A percentile compares a stretch with the other conserved stretches of the same genome.
Evolutionary conservation across 495 filamentous ascomycete species (phyloP).

Genomic region (Daldinia vernicosa): DNA sequence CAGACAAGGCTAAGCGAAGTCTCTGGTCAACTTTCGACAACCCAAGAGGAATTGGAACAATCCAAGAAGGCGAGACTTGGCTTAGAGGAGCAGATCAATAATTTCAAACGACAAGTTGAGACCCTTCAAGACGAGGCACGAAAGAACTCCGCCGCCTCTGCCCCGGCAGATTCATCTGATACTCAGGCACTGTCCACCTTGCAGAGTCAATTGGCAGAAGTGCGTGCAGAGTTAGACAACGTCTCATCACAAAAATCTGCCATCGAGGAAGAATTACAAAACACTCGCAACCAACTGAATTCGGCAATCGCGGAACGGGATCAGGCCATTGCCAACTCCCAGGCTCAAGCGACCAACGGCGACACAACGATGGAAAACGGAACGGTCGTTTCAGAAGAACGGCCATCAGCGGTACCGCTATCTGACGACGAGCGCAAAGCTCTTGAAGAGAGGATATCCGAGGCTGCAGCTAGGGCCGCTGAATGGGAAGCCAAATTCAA

Average conservation of each 20-base stretch:
- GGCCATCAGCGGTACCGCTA: conserved; percentile 42
- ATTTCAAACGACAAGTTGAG: conserved; percentile 48
- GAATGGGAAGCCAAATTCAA: conserved; percentile 65
- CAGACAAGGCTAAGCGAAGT: conserved; percentile 47
- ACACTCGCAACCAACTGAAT: conserved; percentile 54
- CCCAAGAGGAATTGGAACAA: conserved; percentile 50
- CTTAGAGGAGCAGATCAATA: conserved; percentile 51
- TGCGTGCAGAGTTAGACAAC: conserved; percentile 52
- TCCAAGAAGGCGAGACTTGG: conserved; percentile 49
- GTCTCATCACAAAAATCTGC: conserved; percentile 51
- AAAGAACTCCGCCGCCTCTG: conserved; percentile 28
- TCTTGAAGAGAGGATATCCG: conserved; percentile 58
- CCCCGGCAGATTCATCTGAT: conserved; percentile 26
- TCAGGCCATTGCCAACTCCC: conserved; percentile 59
- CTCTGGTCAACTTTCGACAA: conserved; percentile 46
- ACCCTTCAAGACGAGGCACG: conserved; percentile 47
- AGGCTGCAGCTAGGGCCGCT: conserved; percentile 57
- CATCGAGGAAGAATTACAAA: conserved; percentile 58
- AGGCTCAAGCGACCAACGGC: conserved; percentile 48
- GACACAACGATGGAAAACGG: conserved; percentile 51
- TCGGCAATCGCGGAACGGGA: conserved; percentile 54
- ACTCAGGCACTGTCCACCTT: conserved; percentile 33
- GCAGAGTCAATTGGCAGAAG: conserved; percentile 45
- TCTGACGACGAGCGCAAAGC: conserved; percentile 62
- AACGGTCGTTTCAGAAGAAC: conserved; percentile 41